Conservation (phyloP, 2,329 filamentous ascomycete species). For the Ophiostoma angusticollis region DNA sequence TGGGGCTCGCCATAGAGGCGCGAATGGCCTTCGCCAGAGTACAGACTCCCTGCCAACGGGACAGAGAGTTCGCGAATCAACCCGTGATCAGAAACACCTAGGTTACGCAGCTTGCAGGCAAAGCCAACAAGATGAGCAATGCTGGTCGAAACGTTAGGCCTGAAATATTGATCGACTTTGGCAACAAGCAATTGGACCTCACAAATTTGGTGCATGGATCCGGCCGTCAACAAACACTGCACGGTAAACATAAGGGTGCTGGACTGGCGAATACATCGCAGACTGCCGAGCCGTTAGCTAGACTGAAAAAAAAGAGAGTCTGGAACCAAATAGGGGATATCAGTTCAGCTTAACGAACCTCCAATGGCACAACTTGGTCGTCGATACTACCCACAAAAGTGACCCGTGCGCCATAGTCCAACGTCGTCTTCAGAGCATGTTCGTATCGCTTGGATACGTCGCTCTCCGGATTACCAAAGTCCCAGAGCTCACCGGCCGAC, state of each 20-base stretch:
- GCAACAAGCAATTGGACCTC: conserved; percentile 16
- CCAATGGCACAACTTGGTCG: conserved; percentile 87
- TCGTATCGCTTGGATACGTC: conserved; percentile 73
- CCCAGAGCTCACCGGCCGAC: conserved; percentile 86
- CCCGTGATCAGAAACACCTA: conserved; percentile 85
- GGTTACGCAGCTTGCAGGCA: conserved; percentile 81
- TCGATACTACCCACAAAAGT: conserved; percentile 91
- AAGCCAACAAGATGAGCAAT: conserved; percentile 89
- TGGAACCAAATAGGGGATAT: not conserved
- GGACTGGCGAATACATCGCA: conserved; percentile 71
- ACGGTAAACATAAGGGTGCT: conserved; percentile 86
- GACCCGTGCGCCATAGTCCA: conserved; percentile 69
- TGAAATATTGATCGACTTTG: no score
- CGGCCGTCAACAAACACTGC: conserved; percentile 94
- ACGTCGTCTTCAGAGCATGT: conserved; percentile 56
- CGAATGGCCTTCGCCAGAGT: conserved; percentile 85
- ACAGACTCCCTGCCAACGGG: conserved; percentile 80
- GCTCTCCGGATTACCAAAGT: conserved; percentile 75
- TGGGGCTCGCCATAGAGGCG: conserved; percentile 80
- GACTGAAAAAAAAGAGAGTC: not conserved
- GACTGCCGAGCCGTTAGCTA: conserved; percentile 36
- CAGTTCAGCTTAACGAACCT: conserved; percentile 39
- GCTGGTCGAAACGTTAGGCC: conserved; percentile 26
- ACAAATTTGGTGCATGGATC: conserved; percentile 85
- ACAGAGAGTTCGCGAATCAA: conserved; percentile 80